Base-by-base conservation (phyloP, 2,329 filamentous ascomycete species). In the Orbilia quercus region DNA sequence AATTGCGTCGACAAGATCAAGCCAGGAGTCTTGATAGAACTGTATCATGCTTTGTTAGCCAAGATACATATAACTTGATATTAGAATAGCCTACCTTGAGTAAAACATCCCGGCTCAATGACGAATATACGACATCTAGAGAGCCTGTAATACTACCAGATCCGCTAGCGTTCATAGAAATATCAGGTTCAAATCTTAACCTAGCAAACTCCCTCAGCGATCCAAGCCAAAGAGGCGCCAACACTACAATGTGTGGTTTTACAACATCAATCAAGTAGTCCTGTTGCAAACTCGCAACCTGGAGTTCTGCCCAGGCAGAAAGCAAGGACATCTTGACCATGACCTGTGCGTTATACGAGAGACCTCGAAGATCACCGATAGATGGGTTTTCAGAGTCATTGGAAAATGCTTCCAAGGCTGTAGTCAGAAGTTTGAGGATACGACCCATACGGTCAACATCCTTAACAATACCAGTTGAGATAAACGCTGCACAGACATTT, bases 261-360 rank as follows among this genome's bases (percentile, higher is more conserved):
- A 99, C 84, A 9, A 99, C 93, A 75, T 95, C 89, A 16, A 91
- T 86, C 14, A 99, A 84, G 79, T 99, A 98, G 57, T 88, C 88
- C 77, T 98, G 94, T 79, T 98, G 94, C 2, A 88, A 88, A 81
- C 94, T 98, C 23, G 95, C 92, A 75, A 99, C 93, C 81, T 99
- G 95, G 31, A 99, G 85, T 79, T 97, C 92, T 2, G 95, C 96
- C 95, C 95, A 99, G 0, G 94, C 95, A 1, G 94, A 95, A 80
- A 96, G 96, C 1, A 99, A 90, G 0, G 95, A 90, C 87, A 98
- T 95, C 81, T 96, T 96, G 63, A 99, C 92, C 95, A 99, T 99
- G 53, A 97, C 92, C 79, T 96, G 91, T 0, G 95, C 94, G 80
- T 99, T 99, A 1, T 94, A 92, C 79, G 93, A 97, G 16, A 99